Conservation (phyloP, 805 yeast genomes). For the Pichia phayaonensis region DNA sequence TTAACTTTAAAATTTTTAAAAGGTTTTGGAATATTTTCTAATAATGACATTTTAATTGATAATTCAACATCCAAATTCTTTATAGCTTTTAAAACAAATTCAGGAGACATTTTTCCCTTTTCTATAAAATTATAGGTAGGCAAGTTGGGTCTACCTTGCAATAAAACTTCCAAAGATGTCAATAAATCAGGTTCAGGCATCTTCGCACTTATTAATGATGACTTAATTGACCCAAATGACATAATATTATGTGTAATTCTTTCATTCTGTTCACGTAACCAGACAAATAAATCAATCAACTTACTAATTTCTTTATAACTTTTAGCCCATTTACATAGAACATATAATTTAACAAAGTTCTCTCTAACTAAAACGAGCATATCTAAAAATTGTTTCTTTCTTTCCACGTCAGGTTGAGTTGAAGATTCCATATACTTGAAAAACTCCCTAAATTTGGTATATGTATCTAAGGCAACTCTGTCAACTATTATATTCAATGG, state of each 20-base stretch:
- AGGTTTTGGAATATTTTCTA: conserved; percentile 53
- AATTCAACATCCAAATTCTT: conserved; percentile 64
- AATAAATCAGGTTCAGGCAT: conserved; percentile 85
- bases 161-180: conserved; percentile 80
- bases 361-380: conserved; percentile 67
- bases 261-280: conserved; percentile 75
- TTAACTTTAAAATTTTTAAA: conserved; percentile 57
- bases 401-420: conserved; percentile 46
- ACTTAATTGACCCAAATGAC: conserved; percentile 60
- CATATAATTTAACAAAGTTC: conserved; percentile 78
- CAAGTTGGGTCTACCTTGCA: conserved; percentile 67
- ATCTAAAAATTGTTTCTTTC: conserved; percentile 64
- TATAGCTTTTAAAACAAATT: conserved; percentile 52
- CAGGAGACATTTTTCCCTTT: conserved; percentile 41
- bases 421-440: conserved; percentile 51
- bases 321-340: conserved; percentile 82
- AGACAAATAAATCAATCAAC: conserved; percentile 79
- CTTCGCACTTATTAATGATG: conserved; percentile 78
- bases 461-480: conserved; percentile 53
- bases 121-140: conserved; percentile 55
- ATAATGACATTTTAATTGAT: conserved; percentile 66
- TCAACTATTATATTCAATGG: conserved; percentile 55
- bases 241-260: conserved; percentile 56
- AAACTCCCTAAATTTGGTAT: conserved; percentile 51
- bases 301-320: conserved; percentile 62